Conservation (phyloP, 1,284 basidiomycete genomes). For the Ganoderma boninense region DNA sequence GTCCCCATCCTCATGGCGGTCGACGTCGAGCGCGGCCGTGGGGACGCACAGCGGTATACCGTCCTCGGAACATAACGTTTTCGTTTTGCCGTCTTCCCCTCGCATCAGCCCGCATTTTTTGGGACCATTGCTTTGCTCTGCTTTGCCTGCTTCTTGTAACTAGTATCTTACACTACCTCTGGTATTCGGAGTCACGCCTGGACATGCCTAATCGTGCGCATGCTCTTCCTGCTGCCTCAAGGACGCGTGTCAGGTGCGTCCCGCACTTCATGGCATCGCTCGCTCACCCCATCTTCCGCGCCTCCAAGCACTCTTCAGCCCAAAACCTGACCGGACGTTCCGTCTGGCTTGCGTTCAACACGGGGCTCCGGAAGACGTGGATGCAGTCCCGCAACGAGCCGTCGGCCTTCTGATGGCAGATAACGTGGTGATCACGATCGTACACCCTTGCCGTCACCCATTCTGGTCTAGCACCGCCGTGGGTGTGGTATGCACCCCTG, state of each 20-base stretch:
- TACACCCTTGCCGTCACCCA: constrained; percentile 14
- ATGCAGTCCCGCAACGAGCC: constrained; percentile 9
- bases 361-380: constrained; percentile 8
- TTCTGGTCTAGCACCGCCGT: background rate
- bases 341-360: background rate
- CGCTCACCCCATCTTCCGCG: background rate
- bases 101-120: background rate
- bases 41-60: constrained; percentile 68
- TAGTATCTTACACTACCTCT: background rate
- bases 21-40: constrained; percentile 71
- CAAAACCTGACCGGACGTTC: constrained; percentile 9
- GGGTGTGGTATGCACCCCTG: constrained; percentile 14
- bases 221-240: background rate
- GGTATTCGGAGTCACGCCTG: background rate
- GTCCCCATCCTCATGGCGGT: constrained; percentile 80
- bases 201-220: background rate
- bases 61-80: background rate
- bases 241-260: constrained; percentile 1
- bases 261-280: background rate
- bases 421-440: background rate
- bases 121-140: background rate
- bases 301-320: background rate
- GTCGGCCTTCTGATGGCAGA: constrained; percentile 8
- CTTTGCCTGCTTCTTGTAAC: background rate
- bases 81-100: background rate